phyloP scores from a whole-genome alignment of 352 stramenopile species.

The Elongisporangium undulatum region DNA sequence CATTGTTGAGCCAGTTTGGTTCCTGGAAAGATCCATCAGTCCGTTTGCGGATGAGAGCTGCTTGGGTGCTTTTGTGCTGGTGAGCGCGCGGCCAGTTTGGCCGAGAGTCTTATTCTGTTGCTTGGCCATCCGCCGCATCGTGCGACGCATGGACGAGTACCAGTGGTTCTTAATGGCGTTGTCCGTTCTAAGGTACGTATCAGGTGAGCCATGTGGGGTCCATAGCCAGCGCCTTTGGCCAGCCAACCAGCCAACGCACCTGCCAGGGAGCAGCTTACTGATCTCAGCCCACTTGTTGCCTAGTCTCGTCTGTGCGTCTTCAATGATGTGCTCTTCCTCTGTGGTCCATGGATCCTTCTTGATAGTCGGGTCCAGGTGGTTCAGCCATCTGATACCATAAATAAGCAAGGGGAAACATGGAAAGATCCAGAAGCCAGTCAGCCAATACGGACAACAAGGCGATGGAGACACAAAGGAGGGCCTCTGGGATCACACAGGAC shows the following conservation, averaged over 20 bases:
- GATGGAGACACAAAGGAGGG: not conserved
- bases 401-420: constrained; percentile 5
- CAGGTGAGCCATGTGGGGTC: not conserved
- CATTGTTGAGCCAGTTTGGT: constrained; percentile 8
- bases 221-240: no score
- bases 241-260: constrained; percentile 20
- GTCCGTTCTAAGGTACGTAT: constrained; percentile 46
- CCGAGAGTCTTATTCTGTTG: constrained; percentile 75
- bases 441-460: not conserved
- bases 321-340: constrained; percentile 90
- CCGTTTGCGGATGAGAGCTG: constrained; percentile 3
- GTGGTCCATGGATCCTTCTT: constrained; percentile 86
- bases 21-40: constrained; percentile 3
- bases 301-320: constrained; percentile 84
- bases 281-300: constrained; percentile 99
- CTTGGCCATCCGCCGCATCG: constrained; percentile 87
- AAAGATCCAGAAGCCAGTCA: not conserved
- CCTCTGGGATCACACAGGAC: not conserved
- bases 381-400: constrained; percentile 52
- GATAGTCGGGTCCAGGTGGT: constrained; percentile 81
- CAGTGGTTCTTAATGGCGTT: constrained; percentile 90
- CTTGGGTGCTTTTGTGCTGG: constrained; percentile 26
- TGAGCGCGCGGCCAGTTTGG: constrained; percentile 12
- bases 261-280: constrained; percentile 93
- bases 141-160: constrained; percentile 90